A percentile compares a stretch with the other conserved stretches of the same genome.
Conservation (phyloP, 2,329 filamentous ascomycete species). For the Phyllosticta ampelicida region DNA sequence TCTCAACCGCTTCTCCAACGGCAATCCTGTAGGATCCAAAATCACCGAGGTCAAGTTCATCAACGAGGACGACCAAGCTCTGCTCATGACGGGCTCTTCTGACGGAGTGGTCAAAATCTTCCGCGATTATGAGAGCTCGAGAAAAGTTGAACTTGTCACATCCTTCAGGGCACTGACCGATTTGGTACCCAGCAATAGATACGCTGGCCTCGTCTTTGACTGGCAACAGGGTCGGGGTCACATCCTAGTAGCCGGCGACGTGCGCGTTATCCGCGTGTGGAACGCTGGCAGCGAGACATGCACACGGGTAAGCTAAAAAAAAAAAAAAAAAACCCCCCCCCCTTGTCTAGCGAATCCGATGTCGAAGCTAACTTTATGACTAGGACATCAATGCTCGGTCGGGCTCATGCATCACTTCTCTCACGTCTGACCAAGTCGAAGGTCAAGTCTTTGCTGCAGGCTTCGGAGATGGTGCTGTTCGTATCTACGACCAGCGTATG, state of each 20-base stretch:
- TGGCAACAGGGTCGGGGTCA: constrained; percentile 98
- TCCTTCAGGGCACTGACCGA: constrained; percentile 88
- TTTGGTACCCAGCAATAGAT: constrained; percentile 85
- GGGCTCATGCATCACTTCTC: constrained; percentile 85
- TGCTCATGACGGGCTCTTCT: constrained; percentile 88
- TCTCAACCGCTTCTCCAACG: constrained; percentile 82
- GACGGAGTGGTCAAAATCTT: constrained; percentile 93
- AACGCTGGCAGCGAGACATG: constrained; percentile 90
- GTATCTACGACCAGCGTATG: constrained; percentile 84
- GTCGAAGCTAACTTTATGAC: neutral
- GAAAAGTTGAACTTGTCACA: constrained; percentile 72
- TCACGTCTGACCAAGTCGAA: constrained; percentile 96
- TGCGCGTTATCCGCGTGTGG: constrained; percentile 93
- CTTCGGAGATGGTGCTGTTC: constrained; percentile 88
- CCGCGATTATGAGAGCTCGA: constrained; percentile 73
- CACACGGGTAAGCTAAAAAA: constrained; percentile 50
- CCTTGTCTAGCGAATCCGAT: neutral
- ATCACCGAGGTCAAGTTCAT: constrained; percentile 96
- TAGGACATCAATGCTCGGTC: constrained; percentile 87
- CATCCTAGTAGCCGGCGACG: constrained; percentile 89
- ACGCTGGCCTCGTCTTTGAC: constrained; percentile 92
- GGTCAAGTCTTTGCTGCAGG: constrained; percentile 93
- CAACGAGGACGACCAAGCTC: constrained; percentile 93
- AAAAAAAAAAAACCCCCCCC: too few relatives aligned
- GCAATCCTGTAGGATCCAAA: constrained; percentile 79